phyloP scores from a whole-genome alignment of 1,139 yeast genomes.

The Oligophagozyma castellii region DNA sequence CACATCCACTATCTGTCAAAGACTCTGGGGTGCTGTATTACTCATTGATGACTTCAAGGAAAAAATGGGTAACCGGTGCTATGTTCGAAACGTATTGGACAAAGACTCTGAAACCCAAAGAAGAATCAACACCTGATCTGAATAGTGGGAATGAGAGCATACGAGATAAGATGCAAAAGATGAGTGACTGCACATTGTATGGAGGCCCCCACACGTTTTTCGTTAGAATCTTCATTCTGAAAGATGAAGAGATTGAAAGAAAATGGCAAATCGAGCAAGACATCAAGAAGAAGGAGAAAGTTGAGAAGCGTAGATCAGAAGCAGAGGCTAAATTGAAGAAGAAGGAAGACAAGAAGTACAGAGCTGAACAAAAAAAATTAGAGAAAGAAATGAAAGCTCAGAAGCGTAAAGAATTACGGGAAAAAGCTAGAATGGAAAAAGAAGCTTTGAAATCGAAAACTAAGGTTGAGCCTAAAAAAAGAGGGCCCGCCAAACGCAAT shows the following conservation, averaged over 20 bases:
- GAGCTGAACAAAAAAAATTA: conserved; percentile 19
- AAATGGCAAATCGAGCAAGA: conserved; percentile 27
- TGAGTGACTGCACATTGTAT: conserved; percentile 59
- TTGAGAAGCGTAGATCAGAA: conserved; percentile 26
- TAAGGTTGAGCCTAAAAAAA: conserved; percentile 6
- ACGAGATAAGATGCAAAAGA: conserved; percentile 78
- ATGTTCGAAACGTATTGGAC: conserved; percentile 79
- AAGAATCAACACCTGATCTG: conserved; percentile 28
- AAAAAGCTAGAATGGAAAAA: conserved; percentile 12
- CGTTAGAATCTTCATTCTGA: conserved; percentile 62
- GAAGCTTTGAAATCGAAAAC: conserved; percentile 12
- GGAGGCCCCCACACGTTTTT: conserved; percentile 81
- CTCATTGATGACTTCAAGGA: conserved; percentile 63
- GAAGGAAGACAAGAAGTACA: conserved; percentile 19
- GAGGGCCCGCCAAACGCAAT: not conserved
- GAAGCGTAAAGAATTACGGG: conserved; percentile 11
- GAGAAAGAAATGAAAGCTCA: conserved; percentile 15
- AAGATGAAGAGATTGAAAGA: conserved; percentile 45
- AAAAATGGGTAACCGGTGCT: conserved; percentile 56
- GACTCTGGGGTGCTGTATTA: conserved; percentile 63
- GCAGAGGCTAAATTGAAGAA: conserved; percentile 24
- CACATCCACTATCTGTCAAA: conserved; percentile 53
- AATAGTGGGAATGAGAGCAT: conserved; percentile 29
- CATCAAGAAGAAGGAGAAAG: conserved; percentile 26
- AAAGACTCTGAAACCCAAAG: conserved; percentile 22